Base-by-base conservation (phyloP, 2,329 filamentous ascomycete species). In the Clonostachys sp. region DNA sequence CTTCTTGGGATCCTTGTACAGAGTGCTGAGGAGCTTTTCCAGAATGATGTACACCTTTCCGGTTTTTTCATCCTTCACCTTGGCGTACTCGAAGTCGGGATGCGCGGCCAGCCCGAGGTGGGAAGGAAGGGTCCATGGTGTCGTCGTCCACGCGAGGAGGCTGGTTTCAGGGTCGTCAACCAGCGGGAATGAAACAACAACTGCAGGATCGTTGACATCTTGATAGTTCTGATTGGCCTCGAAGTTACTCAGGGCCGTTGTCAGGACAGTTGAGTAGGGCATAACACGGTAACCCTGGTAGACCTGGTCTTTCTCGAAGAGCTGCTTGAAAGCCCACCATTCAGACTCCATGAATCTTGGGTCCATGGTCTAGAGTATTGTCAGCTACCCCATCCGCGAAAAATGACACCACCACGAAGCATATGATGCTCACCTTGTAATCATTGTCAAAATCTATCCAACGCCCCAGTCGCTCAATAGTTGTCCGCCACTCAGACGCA, bases 391-490 rank as follows among this genome's bases (percentile, higher is more conserved):
- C 24, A 30, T 30, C 24, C 9, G 9, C 2, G 3, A 30, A 10
- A 30, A 30, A 30, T 30, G 24, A 30, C 24, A 10, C 24, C 24
- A 30, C 24, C 9, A 10, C 9, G 9, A 3, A 30, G 24, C 24
- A 30, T 30, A 4, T 30, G 24, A 30, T 30, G 24, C 63, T 53
- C 60, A 84, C 84, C 82, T 96, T 96, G 75, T 95, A 96, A 65
- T 96, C 90, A 58, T 95, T 94, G 68, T 97, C 92, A 58, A 97
- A 96, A 68, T 96, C 92, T 59, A 96, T 94, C 92, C 92, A 97
- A 49, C 92, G 86, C 48, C 92, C 92, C 39, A 97, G 71, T 51
- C 92, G 78, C 61, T 95, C 90, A 58, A 96, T 87, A 24, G 90
- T 95, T 53, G 83, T 73, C 59, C 90, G 82, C 92, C 92, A 97